Conservation (phyloP, 176 grass and related monocot species). For the Oryza coarctata region DNA sequence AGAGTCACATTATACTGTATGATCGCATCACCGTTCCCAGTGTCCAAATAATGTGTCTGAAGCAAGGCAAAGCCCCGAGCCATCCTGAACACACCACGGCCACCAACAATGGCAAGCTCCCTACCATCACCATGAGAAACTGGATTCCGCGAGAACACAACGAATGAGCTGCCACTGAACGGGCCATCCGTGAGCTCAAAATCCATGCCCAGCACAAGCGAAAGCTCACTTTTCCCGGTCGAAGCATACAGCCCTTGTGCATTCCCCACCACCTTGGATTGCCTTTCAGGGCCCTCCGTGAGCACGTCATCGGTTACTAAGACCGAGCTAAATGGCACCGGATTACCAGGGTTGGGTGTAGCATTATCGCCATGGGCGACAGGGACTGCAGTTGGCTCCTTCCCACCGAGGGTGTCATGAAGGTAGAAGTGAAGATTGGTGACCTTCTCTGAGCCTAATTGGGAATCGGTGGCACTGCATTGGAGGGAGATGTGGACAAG, state of each 20-base stretch:
- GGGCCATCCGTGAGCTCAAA: constrained; percentile 49
- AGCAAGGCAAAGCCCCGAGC: constrained; percentile 42
- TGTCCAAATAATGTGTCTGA: constrained; percentile 13
- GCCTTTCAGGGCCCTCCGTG: constrained; percentile 34
- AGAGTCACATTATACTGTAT: constrained; percentile 60
- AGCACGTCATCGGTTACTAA: constrained; percentile 41
- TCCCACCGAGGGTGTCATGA: constrained; percentile 48
- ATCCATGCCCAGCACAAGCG: constrained; percentile 44
- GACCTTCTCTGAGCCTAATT: constrained; percentile 22
- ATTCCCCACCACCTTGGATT: constrained; percentile 42
- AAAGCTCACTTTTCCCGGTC: background rate
- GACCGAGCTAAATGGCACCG: constrained; percentile 32
- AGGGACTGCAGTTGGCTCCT: constrained; percentile 33
- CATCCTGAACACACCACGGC: constrained; percentile 53
- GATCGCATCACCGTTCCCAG: constrained; percentile 37
- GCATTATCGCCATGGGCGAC: background rate
- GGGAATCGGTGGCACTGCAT: background rate
- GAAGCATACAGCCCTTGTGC: constrained; percentile 36
- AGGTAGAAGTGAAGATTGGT: constrained; percentile 58
- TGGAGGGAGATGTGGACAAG: background rate
- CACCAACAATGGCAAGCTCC: constrained; percentile 59
- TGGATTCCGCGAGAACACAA: constrained; percentile 49
- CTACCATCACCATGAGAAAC: background rate
- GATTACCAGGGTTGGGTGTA: background rate
- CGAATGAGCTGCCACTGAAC: constrained; percentile 55